Evolutionary conservation across 2,329 filamentous ascomycete genomes (phyloP).

Genomic region (Sporothrix euskadiensis): DNA sequence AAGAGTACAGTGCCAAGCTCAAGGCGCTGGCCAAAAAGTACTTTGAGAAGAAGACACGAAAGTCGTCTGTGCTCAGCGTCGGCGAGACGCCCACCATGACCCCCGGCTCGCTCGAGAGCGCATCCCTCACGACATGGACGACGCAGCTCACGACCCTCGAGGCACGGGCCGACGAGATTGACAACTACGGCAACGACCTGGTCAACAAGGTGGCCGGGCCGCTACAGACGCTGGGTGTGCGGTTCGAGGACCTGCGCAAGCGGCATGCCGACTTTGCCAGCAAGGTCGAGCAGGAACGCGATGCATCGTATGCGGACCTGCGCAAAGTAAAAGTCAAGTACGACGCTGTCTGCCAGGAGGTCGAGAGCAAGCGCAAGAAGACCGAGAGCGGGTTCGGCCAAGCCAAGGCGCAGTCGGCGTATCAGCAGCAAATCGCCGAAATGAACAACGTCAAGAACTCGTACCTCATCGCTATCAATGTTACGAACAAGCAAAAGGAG

Average conservation of each 20-base stretch:
- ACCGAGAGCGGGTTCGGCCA: constrained; percentile 93
- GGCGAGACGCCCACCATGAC: constrained; percentile 92
- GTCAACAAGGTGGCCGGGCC: constrained; percentile 82
- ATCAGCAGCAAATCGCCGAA: constrained; percentile 87
- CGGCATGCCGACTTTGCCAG: constrained; percentile 84
- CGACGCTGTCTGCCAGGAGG: constrained; percentile 87
- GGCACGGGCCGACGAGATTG: constrained; percentile 82
- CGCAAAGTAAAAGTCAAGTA: constrained; percentile 93
- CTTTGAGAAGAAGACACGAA: constrained; percentile 90
- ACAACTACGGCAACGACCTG: constrained; percentile 77
- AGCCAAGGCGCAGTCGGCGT: constrained; percentile 83
- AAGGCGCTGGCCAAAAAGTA: constrained; percentile 90
- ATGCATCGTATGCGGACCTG: constrained; percentile 78
- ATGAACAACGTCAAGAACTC: constrained; percentile 99
- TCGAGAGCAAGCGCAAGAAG: constrained; percentile 93
- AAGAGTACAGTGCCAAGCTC: constrained; percentile 91
- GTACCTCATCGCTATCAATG: constrained; percentile 94
- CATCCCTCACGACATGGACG: constrained; percentile 94
- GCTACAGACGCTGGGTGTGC: constrained; percentile 68
- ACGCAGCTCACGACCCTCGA: constrained; percentile 91
- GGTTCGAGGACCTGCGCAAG: constrained; percentile 91
- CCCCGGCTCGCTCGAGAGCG: constrained; percentile 92
- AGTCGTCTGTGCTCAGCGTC: constrained; percentile 78
- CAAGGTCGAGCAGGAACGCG: constrained; percentile 87
- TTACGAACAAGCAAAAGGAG: constrained; percentile 97